Evolutionary conservation across 2,329 filamentous ascomycete genomes (phyloP), one percentile per base, ranked within the genome.

Genomic region (Parafenestella ontariensis): DNA sequence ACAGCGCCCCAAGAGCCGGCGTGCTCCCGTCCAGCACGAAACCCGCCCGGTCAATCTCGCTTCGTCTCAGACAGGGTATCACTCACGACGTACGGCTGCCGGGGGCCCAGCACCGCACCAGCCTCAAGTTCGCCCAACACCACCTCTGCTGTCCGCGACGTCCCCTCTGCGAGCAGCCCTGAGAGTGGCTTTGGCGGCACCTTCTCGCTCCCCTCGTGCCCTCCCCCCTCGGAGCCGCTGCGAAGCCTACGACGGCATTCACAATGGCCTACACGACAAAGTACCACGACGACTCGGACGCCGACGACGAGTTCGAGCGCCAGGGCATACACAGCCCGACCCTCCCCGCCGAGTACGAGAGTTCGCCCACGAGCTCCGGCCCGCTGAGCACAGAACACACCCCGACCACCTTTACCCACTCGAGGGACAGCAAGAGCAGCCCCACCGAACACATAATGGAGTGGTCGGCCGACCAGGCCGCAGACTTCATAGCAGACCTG

Each of bases 391-490:
- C 80, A 49, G 89, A 92, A 69, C 90, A 92, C 73, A 93, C 90
- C 7, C 90, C 90, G 18, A 94, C 90, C 44, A 92, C 89, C 46
- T 91, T 90, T 67, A 87, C 86, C 61, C 87, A 89, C 68, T 86
- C 84, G 72, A 48, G 72, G 26, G 86, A 84, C 68, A 84, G 83
- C 70, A 87, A 89, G 74, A 81, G 84, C 49, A 81, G 90, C 62
- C 89, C 89, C 64, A 88, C 89, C 69, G 90, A 89, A 43, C 85
- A 89, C 70, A 90, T 94, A 65, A 87, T 87, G 28, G 88, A 92
- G 67, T 95, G 90, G 90, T 88, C 88, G 1, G 88, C 87, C 15
- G 91, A 96, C 55, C 92, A 98, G 78, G 93, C 91, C 77, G 92
- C 92, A 62, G 92, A 96, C 69, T 98, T 96, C 72, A 85, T 97